Conservation (phyloP, 2,329 filamentous ascomycete species). For the Periconia sp. region DNA sequence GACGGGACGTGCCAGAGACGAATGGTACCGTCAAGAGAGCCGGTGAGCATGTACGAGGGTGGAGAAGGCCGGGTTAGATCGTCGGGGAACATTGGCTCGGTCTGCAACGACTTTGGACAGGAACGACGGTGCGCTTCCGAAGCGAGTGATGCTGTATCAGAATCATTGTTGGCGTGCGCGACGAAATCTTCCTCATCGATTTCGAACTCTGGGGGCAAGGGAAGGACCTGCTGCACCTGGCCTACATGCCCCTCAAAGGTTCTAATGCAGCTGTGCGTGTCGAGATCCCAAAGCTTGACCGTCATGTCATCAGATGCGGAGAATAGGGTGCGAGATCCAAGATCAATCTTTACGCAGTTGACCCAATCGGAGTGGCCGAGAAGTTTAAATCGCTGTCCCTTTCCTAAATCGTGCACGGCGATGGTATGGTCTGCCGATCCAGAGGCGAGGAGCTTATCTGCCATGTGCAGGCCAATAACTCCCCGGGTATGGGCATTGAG, state of each 20-base stretch:
- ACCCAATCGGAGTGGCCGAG: conserved; percentile 93
- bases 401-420: conserved; percentile 90
- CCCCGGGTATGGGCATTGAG: conserved; percentile 80
- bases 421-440: conserved; percentile 89
- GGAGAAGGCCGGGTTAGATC: conserved; percentile 72
- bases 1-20: conserved; percentile 89
- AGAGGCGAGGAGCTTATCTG: conserved; percentile 81
- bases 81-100: conserved; percentile 61
- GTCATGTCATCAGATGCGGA: conserved; percentile 94
- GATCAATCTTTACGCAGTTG: conserved; percentile 90
- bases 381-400: conserved; percentile 78
- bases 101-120: conserved; percentile 13
- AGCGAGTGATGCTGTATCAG: conserved; percentile 43
- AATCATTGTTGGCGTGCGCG: conserved; percentile 61
- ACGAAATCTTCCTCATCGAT: conserved; percentile 73
- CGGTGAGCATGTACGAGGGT: conserved; percentile 90
- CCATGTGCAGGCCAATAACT: conserved; percentile 87
- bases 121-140: conserved; percentile 27
- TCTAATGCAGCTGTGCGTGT: conserved; percentile 77
- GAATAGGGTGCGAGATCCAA: conserved; percentile 80
- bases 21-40: conserved; percentile 88
- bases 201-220: conserved; percentile 86
- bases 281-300: conserved; percentile 90
- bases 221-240: conserved; percentile 89
- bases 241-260: conserved; percentile 89